These are phyloP conservation scores for carrot (Daucus carota) DNA, from an alignment of 129 eudicot species.

Conservation along the genomic window DNA sequence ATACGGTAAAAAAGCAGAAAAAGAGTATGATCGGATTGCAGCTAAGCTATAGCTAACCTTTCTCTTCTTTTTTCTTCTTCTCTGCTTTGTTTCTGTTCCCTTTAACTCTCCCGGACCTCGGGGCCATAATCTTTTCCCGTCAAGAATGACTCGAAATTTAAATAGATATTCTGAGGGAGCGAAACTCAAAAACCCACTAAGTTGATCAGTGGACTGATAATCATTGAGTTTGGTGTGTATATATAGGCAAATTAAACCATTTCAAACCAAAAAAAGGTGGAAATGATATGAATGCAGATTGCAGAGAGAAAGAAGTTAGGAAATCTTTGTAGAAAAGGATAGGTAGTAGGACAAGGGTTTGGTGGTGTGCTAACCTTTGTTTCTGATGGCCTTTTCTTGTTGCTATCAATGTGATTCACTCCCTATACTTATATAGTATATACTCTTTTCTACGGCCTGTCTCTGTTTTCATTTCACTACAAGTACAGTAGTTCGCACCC, in stretches of 20 bases:
- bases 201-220: neutral
- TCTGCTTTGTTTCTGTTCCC: slow-evolving; percentile 68
- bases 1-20: neutral
- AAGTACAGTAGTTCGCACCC: too few relatives aligned
- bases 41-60: slow-evolving; percentile 24
- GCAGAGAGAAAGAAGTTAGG: slow-evolving; percentile 2
- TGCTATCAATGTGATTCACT: slow-evolving; percentile 3
- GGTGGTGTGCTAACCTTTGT: slow-evolving; percentile 27
- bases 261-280: too few relatives aligned
- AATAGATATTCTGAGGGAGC: neutral
- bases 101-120: slow-evolving; percentile 75
- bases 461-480: too few relatives aligned
- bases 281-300: neutral
- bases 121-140: slow-evolving; percentile 51
- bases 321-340: slow-evolving; percentile 14
- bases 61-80: slow-evolving; percentile 89
- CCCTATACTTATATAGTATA: too few relatives aligned
- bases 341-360: slow-evolving; percentile 51
- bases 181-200: too few relatives aligned
- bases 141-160: neutral
- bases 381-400: slow-evolving; percentile 58
- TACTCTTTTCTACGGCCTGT: too few relatives aligned
- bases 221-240: too few relatives aligned
- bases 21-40: neutral
- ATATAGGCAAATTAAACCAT: too few relatives aligned